A percentile compares a stretch with the other conserved stretches of the same genome.
Conservation (phyloP, 1,284 basidiomycete species). For the Melampsora larici-populina region DNA sequence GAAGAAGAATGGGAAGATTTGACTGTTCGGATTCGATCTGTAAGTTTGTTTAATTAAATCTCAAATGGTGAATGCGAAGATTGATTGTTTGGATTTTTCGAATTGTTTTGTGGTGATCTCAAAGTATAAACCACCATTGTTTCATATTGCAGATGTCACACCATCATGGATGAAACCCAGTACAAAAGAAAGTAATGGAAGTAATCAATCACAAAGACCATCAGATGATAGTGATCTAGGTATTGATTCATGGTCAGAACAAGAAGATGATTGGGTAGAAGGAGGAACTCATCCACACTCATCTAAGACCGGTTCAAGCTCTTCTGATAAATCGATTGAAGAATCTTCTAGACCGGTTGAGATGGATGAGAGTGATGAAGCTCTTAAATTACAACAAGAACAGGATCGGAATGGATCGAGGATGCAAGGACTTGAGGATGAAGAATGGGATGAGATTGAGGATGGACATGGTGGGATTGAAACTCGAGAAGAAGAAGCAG, state of each 20-base stretch:
- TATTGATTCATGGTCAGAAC: conserved; percentile 37
- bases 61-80: too few species aligned
- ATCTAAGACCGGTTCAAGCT: neutral
- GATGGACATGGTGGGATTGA: too few species aligned
- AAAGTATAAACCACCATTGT: conserved; percentile 35
- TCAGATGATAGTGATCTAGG: conserved; percentile 40
- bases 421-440: conserved; percentile 20
- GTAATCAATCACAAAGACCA: conserved; percentile 20
- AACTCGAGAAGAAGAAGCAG: too few species aligned
- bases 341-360: neutral
- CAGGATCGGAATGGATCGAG: neutral
- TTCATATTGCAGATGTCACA: conserved; percentile 34
- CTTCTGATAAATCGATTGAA: conserved; percentile 3
- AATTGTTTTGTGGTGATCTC: too few species aligned
- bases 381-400: too few species aligned
- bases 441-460: conserved; percentile 28
- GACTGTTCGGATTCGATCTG: conserved; percentile 58
- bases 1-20: conserved; percentile 82
- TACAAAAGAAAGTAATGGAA: neutral
- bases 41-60: neutral
- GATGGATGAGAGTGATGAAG: too few species aligned
- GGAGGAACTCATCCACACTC: neutral
- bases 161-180: conserved; percentile 27
- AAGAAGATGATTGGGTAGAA: conserved; percentile 30
- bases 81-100: too few species aligned